Conservation (phyloP, 2,329 filamentous ascomycete species). For the Aureobasidium melanogenum region DNA sequence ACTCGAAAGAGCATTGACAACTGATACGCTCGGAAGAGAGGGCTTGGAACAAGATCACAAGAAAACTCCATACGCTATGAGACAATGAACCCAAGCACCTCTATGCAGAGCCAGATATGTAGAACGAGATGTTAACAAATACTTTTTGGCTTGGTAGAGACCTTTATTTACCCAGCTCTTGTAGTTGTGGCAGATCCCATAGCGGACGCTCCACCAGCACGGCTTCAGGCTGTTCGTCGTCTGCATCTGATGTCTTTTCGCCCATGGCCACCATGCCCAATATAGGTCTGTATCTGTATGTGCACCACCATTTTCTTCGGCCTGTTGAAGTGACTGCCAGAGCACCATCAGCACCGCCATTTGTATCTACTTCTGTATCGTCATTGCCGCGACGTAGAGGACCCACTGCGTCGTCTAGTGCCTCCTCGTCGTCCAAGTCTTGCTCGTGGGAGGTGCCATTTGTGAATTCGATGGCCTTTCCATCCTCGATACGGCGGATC, state of each 20-base stretch:
- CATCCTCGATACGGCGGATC: constrained; percentile 21
- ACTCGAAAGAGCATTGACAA: too few species aligned
- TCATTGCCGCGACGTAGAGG: constrained; percentile 27
- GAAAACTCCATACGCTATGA: constrained; percentile 5
- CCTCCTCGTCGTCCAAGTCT: constrained; percentile 32
- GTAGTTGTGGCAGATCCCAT: constrained; percentile 15
- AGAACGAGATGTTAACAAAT: neutral
- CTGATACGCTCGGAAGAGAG: too few species aligned
- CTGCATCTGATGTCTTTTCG: constrained; percentile 36
- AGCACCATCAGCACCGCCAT: constrained; percentile 19
- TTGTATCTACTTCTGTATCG: constrained; percentile 20
- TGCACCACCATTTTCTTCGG: constrained; percentile 57
- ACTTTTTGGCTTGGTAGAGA: neutral
- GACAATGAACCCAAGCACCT: neutral
- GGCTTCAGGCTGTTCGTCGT: constrained; percentile 55
- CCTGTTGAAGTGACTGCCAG: constrained; percentile 17
- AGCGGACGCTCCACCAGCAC: constrained; percentile 75
- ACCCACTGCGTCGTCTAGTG: constrained; percentile 33
- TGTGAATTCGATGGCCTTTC: constrained; percentile 18
- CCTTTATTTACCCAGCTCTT: constrained; percentile 9
- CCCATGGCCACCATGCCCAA: constrained; percentile 60
- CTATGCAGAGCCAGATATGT: neutral
- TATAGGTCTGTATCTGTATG: constrained; percentile 91
- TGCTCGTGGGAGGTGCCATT: constrained; percentile 24
- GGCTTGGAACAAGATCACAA: neutral